A percentile compares a stretch with the other conserved stretches of the same genome.
Conservation (phyloP, 371 early-diverging fungal genomes). For the Homolaphlyctis polyrhiza region DNA sequence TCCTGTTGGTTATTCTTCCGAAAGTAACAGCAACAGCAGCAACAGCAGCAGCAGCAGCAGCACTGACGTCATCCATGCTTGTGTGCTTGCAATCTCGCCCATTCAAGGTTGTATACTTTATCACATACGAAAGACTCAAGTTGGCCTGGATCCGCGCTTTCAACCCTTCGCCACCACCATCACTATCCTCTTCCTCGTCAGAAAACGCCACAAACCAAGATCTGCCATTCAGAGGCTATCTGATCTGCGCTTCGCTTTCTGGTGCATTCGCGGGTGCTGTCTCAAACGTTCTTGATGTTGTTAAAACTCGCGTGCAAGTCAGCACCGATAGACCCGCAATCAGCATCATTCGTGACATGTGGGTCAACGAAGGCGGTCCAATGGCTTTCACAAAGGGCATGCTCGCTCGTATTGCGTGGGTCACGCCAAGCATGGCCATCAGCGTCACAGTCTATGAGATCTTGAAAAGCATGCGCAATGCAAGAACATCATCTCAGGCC, state of each 20-base stretch:
- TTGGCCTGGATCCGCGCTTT: constrained; percentile 14
- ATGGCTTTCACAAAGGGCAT: constrained; percentile 62
- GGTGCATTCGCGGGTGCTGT: constrained; percentile 57
- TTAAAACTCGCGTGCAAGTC: constrained; percentile 79
- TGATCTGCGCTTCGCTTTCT: constrained; percentile 54
- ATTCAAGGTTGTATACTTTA: constrained; percentile 46
- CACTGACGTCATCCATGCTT: too few relatives aligned
- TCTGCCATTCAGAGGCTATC: constrained; percentile 47
- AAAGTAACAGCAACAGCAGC: too few relatives aligned
- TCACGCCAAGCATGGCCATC: constrained; percentile 62
- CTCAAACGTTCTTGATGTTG: constrained; percentile 71
- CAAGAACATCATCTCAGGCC: background rate
- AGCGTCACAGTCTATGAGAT: constrained; percentile 73
- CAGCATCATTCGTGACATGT: constrained; percentile 52
- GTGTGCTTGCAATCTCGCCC: too few relatives aligned
- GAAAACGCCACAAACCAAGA: background rate
- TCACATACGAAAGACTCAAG: constrained; percentile 72
- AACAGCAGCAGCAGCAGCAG: too few relatives aligned
- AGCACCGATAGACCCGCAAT: constrained; percentile 30
- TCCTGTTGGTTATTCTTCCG: too few relatives aligned
- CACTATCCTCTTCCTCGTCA: constrained; percentile 1
- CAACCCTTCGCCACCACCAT: background rate
- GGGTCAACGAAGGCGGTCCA: constrained; percentile 54
- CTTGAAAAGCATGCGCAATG: constrained; percentile 40
- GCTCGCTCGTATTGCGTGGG: constrained; percentile 63